Base-by-base conservation (phyloP, 2,329 filamentous ascomycete species). In the Penicillium italicum region DNA sequence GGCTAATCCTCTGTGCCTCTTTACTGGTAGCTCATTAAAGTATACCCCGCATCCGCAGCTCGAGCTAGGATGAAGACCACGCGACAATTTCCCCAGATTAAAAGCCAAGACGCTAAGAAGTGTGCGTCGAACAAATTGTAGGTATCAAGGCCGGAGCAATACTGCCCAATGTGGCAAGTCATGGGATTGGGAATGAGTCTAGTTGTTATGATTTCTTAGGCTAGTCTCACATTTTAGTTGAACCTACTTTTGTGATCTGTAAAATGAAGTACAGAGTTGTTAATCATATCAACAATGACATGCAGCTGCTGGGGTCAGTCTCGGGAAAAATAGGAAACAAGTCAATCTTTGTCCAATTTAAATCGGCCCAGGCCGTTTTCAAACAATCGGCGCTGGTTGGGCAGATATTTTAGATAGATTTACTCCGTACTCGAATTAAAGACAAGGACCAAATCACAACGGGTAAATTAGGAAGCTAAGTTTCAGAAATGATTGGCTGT, bases 391-490 rank as follows among this genome's bases (percentile, higher is more conserved):
- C 28, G 30, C 49, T 55, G 53, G 56, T 62, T 61, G 58, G 56
- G 44, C 52, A 49, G 53, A 33, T n/a, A 31, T 33, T 22, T 38
- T 33, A 36, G 42, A 38, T 63, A 64, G 53, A n/a, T n/a, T n/a
- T n/a, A n/a, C n/a, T n/a, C n/a, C n/a, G n/a, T n/a, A 47, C 31
- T 47, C 48, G 36, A 45, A 53, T 52, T 16, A 43, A 45, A 43
- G 46, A 40, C 52, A 33, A 53, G 52, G 48, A 47, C 9, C 46
- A 55, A 53, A 52, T 62, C 60, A 61, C 31, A 34, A 52, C 63
- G 63, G 63, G 63, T 63, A 42, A 64, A 60, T 42, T 64, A 65
- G 63, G 62, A 62, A 62, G 56, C 51, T 41, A 44, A 55, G n/a
- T 43, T 46, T 56, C 53, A 38, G 50, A 28, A 53, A 41, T 64